phyloP scores from a whole-genome alignment of 371 early-diverging fungal species.

The Antonospora locustae region DNA sequence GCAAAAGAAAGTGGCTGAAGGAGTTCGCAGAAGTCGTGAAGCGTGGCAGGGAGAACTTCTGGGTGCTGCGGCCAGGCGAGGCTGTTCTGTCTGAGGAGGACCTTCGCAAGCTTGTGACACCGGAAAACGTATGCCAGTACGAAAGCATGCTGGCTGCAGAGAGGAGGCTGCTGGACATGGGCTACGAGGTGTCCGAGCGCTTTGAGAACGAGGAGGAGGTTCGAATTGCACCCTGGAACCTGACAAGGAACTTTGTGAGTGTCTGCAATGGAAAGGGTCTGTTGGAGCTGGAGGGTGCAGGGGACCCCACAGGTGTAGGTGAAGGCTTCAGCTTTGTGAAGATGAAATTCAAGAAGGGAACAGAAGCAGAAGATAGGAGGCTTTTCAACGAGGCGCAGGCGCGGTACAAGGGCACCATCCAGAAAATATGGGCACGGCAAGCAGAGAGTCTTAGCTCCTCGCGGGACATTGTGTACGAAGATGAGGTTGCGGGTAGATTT shows the following conservation, averaged over 20 bases:
- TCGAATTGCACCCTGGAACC: constrained; percentile 83
- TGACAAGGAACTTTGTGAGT: constrained; percentile 75
- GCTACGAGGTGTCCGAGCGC: constrained; percentile 62
- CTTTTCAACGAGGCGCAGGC: constrained; percentile 14
- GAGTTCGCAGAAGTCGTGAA: constrained; percentile 85
- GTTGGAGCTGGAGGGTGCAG: constrained; percentile 41
- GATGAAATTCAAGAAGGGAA: constrained; percentile 75
- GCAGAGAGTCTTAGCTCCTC: constrained; percentile 13
- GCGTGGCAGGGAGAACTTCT: constrained; percentile 72
- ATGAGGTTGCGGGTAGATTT: not conserved
- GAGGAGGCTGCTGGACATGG: constrained; percentile 76
- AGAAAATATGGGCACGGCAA: constrained; percentile 41
- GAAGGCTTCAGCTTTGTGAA: constrained; percentile 93
- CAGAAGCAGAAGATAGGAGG: constrained; percentile 63
- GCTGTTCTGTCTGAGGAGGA: constrained; percentile 77
- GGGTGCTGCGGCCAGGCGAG: constrained; percentile 70
- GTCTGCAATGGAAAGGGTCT: constrained; percentile 57
- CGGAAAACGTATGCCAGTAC: constrained; percentile 85
- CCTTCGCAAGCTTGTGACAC: constrained; percentile 77
- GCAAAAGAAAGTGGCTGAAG: constrained; percentile 58
- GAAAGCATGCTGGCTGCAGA: constrained; percentile 89
- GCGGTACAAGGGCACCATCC: constrained; percentile 45
- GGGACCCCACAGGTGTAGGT: constrained; percentile 75
- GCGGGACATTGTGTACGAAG: constrained; percentile 6
- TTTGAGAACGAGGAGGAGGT: constrained; percentile 66